phyloP scores from a whole-genome alignment of 331 rosid species.

The Saraca asoca region DNA sequence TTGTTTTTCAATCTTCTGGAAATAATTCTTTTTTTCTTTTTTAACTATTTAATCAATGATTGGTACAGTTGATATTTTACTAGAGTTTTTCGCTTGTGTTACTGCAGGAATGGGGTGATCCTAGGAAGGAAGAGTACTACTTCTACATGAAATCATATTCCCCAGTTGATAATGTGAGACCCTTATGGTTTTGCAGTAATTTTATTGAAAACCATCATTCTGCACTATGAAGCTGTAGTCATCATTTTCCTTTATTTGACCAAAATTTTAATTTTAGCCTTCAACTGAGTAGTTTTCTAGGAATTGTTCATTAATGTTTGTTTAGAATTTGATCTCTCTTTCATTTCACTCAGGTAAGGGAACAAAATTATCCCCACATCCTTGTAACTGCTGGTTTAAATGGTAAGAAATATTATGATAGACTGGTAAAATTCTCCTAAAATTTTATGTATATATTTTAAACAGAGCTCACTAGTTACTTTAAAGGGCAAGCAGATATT shows the following conservation, averaged over 20 bases:
- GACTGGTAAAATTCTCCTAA: too few species aligned
- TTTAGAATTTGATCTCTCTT: constrained; percentile 17
- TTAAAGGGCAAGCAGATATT: constrained; percentile 23
- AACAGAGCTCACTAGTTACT: constrained; percentile 11
- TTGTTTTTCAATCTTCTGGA: too few species aligned
- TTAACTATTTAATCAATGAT: too few species aligned
- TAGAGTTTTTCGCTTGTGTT: constrained; percentile 30
- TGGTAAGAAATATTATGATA: constrained; percentile 51
- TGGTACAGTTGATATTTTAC: neutral
- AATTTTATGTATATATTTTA: neutral
- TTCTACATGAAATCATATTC: constrained; percentile 96
- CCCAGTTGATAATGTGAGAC: constrained; percentile 90
- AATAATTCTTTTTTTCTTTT: too few species aligned
- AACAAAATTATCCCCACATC: constrained; percentile 74
- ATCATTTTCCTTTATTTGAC: neutral
- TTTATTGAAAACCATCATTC: too few species aligned
- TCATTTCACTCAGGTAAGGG: constrained; percentile 61
- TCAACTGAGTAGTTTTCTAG: too few species aligned
- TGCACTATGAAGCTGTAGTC: too few species aligned
- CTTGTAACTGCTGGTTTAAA: constrained; percentile 92
- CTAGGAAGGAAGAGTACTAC: constrained; percentile 87
- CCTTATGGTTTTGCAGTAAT: constrained; percentile 14
- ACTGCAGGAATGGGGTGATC: constrained; percentile 98
- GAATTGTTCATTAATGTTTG: too few species aligned
- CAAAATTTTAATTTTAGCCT: neutral